phyloP scores from a whole-genome alignment of 73 alveolate genomes.

The Paraurostyla sp. region DNA sequence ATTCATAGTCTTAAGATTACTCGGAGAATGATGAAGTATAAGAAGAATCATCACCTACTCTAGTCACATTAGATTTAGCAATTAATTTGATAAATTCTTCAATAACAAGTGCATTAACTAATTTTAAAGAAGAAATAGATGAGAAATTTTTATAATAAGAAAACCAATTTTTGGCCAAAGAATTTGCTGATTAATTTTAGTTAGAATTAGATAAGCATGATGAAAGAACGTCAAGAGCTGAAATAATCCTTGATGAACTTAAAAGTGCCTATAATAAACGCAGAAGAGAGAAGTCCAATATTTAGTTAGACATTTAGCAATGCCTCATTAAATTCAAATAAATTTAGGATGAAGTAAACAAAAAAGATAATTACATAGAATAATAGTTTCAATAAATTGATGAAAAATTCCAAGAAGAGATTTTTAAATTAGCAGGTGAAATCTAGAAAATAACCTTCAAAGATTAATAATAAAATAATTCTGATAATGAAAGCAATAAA shows the following conservation, averaged over 20 bases:
- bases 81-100: background rate
- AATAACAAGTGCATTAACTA: background rate
- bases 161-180: background rate
- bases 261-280: background rate
- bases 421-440: too few relatives aligned
- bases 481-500: too few relatives aligned
- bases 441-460: too few relatives aligned
- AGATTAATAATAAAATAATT: too few relatives aligned
- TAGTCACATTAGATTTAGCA: background rate
- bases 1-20: too few relatives aligned
- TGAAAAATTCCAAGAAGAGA: background rate
- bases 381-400: background rate
- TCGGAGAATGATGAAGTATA: background rate
- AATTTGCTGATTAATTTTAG: background rate
- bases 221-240: background rate
- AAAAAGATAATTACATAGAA: background rate
- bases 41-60: background rate
- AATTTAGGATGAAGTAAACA: background rate
- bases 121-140: background rate
- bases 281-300: background rate
- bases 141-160: background rate
- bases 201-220: background rate
- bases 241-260: background rate
- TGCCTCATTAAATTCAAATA: background rate
- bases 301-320: background rate